These are phyloP conservation scores for Andrographis paniculata DNA, from an alignment of 305 asterid species.

Conservation along the genomic window DNA sequence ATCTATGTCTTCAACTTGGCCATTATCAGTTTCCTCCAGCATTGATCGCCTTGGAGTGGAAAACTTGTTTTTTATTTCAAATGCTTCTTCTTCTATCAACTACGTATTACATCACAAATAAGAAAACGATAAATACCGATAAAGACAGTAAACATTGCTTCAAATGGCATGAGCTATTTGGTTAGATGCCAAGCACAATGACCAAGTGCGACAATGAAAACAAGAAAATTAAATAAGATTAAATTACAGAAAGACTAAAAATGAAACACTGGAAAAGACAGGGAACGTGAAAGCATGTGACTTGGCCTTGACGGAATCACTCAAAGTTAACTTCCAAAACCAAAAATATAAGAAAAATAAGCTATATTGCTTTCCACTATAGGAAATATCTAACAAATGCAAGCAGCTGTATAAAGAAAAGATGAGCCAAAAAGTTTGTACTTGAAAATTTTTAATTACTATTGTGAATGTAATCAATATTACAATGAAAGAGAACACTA, in stretches of 20 bases:
- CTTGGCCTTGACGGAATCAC: too few species aligned
- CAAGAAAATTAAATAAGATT: neutral
- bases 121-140: too few species aligned
- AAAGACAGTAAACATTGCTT: too few species aligned
- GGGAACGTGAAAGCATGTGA: too few species aligned
- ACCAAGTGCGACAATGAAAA: conserved; percentile 8
- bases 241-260: too few species aligned
- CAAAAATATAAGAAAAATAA: conserved; percentile 1
- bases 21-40: conserved; percentile 81
- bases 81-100: conserved; percentile 86
- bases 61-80: conserved; percentile 82
- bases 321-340: conserved; percentile 14
- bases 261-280: too few species aligned
- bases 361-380: neutral
- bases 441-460: conserved; percentile 9
- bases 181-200: conserved; percentile 5
- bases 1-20: conserved; percentile 84
- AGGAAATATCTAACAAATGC: conserved; percentile 1
- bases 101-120: conserved; percentile 17
- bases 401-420: conserved; percentile 3
- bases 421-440: conserved; percentile 3
- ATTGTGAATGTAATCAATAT: conserved; percentile 1
- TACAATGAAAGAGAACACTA: conserved; percentile 14
- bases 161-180: conserved; percentile 9
- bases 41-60: conserved; percentile 81